Conservation (phyloP, 169 alveolate species). For the Plasmodium falciparum region DNA sequence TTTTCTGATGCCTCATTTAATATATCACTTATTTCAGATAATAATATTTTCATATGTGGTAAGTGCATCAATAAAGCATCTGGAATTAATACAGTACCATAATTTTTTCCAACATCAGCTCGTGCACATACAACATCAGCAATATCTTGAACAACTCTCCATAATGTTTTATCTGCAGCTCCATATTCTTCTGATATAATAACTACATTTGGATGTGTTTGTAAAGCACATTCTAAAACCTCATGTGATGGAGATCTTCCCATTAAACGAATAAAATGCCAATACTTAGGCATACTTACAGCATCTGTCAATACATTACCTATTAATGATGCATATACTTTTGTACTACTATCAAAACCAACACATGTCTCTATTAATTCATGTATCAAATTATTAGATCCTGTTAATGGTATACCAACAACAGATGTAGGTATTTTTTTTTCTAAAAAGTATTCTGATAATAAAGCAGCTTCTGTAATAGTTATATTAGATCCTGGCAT, state of each 20-base stretch:
- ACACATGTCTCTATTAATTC: constrained; percentile 94
- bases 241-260: constrained; percentile 98
- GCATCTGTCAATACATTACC: constrained; percentile 99
- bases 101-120: constrained; percentile 94
- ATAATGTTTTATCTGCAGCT: constrained; percentile 94
- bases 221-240: constrained; percentile 96
- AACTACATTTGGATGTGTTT: constrained; percentile 97
- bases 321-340: constrained; percentile 95
- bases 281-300: constrained; percentile 97
- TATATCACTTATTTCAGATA: constrained; percentile 92
- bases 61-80: constrained; percentile 96
- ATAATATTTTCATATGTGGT: constrained; percentile 93
- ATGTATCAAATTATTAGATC: constrained; percentile 94
- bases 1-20: constrained; percentile 83
- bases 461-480: constrained; percentile 94
- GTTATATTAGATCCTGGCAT: constrained; percentile 97
- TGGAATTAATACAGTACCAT: constrained; percentile 97
- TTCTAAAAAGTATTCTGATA: constrained; percentile 92
- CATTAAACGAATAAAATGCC: constrained; percentile 98
- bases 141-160: constrained; percentile 95
- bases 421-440: constrained; percentile 91
- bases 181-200: constrained; percentile 97
- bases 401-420: constrained; percentile 97
- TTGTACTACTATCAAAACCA: constrained; percentile 98
- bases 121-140: constrained; percentile 96